Evolutionary conservation across 2,329 filamentous ascomycete genomes (phyloP).

Genomic region (Fusarium odoratissimum): DNA sequence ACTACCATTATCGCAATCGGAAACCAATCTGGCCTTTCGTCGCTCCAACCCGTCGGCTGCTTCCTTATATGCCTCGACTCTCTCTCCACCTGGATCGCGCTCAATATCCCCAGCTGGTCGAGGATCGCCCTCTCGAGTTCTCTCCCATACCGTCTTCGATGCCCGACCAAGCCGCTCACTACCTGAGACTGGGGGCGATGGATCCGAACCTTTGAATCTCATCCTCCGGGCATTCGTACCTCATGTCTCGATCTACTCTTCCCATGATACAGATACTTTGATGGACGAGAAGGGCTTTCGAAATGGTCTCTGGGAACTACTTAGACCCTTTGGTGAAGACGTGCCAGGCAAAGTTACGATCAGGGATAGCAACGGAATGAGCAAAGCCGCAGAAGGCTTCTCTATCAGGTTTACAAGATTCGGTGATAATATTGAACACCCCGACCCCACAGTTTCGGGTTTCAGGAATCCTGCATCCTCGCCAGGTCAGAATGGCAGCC

Average conservation of each 20-base stretch:
- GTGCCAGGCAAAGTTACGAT: conserved; percentile 90
- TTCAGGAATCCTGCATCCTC: conserved; percentile 52
- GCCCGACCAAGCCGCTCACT: conserved; percentile 58
- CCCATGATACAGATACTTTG: conserved; percentile 84
- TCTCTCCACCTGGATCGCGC: conserved; percentile 75
- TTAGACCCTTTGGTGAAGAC: conserved; percentile 90
- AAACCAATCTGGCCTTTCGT: conserved; percentile 65
- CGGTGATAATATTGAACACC: conserved; percentile 66
- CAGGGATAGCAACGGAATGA: conserved; percentile 87
- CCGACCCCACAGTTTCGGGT: conserved; percentile 53
- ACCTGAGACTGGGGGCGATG: conserved; percentile 57
- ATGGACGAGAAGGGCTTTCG: conserved; percentile 86
- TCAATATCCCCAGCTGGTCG: conserved; percentile 74
- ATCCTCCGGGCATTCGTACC: conserved; percentile 90
- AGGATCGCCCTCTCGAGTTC: conserved; percentile 66
- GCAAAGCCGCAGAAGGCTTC: conserved; percentile 88
- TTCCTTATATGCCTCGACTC: conserved; percentile 72
- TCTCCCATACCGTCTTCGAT: conserved; percentile 69
- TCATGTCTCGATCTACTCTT: conserved; percentile 88
- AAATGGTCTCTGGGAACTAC: conserved; percentile 82
- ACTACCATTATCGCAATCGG: conserved; percentile 61
- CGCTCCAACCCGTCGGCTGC: conserved; percentile 68
- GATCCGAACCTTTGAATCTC: conserved; percentile 69
- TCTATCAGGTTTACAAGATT: conserved; percentile 86
- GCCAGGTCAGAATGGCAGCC: conserved; percentile 47